phyloP scores from a whole-genome alignment of 768 basidiomycete species.

The Strobilomyces echinocephalus region DNA sequence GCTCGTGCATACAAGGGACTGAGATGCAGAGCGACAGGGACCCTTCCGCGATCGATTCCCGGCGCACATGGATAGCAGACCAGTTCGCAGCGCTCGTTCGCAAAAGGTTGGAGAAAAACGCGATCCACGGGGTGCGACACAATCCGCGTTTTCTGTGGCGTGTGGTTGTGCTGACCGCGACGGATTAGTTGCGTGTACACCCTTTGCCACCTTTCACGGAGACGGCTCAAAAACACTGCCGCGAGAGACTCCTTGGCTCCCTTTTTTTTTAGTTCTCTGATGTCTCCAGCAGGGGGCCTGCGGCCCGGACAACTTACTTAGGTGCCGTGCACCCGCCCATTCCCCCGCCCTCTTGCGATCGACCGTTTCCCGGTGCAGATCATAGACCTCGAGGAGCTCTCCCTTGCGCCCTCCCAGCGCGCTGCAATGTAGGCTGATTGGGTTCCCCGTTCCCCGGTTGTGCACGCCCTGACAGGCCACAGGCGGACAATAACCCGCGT shows the following conservation, averaged over 20 bases:
- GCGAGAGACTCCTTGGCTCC: conserved; percentile 64
- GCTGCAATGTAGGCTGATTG: conserved; percentile 73
- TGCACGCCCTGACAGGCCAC: conserved; percentile 74
- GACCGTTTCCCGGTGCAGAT: conserved; percentile 49
- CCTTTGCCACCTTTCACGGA: conserved; percentile 74
- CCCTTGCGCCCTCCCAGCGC: conserved; percentile 44
- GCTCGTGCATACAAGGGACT: conserved; percentile 5
- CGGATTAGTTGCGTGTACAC: conserved; percentile 44
- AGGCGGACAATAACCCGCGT: conserved; percentile 71
- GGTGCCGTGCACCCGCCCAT: conserved; percentile 38
- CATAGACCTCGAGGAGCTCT: conserved; percentile 83
- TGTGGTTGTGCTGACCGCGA: background rate
- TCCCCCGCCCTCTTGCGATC: conserved; percentile 2
- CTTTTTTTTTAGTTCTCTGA: no score
- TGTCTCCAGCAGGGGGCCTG: no score
- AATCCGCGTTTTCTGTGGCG: background rate
- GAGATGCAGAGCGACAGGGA: conserved; percentile 32
- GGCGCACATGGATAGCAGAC: conserved; percentile 80
- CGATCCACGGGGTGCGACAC: conserved; percentile 52
- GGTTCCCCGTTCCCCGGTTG: conserved; percentile 82
- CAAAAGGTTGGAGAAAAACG: conserved; percentile 67
- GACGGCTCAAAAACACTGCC: conserved; percentile 58
- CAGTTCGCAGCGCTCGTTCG: conserved; percentile 75
- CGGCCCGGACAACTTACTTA: no score
- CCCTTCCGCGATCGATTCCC: conserved; percentile 46